These are phyloP conservation scores for Thalassiosira gravida DNA, from an alignment of 352 stramenopile genomes.

Conservation along the genomic window DNA sequence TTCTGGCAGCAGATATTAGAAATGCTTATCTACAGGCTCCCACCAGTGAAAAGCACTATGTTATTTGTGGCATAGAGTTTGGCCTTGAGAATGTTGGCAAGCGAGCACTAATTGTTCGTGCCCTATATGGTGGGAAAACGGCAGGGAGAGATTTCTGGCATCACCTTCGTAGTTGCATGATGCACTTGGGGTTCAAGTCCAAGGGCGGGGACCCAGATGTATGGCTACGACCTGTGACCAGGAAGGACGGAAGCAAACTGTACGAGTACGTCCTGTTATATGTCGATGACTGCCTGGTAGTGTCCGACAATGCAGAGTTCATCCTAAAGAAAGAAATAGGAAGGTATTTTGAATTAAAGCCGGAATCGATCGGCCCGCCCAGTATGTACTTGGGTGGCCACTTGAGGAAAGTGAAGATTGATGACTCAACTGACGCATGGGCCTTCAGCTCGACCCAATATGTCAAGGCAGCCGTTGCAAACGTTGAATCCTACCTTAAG, in stretches of 20 bases:
- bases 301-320: conserved; percentile 6
- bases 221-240: background rate
- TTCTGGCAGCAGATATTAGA: conserved; percentile 49
- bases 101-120: conserved; percentile 50
- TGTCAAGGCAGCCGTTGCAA: conserved; percentile 39
- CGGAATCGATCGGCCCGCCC: conserved; percentile 6
- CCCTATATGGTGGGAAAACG: conserved; percentile 63
- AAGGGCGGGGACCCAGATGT: conserved; percentile 24
- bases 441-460: conserved; percentile 56
- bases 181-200: conserved; percentile 11
- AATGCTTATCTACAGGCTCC: conserved; percentile 45
- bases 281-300: conserved; percentile 19
- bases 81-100: conserved; percentile 35
- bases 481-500: conserved; percentile 39
- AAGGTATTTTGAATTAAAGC: conserved; percentile 18
- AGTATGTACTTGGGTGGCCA: background rate
- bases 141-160: conserved; percentile 28
- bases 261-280: conserved; percentile 28
- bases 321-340: conserved; percentile 15
- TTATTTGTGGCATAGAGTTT: conserved; percentile 57
- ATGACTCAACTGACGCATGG: conserved; percentile 52
- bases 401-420: conserved; percentile 38
- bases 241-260: background rate
- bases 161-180: conserved; percentile 21
- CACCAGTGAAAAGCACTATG: conserved; percentile 16